A percentile compares a stretch with the other conserved stretches of the same genome.
Evolutionary conservation across 2,329 filamentous ascomycete species (phyloP).

Genomic region (Amphichorda felina): DNA sequence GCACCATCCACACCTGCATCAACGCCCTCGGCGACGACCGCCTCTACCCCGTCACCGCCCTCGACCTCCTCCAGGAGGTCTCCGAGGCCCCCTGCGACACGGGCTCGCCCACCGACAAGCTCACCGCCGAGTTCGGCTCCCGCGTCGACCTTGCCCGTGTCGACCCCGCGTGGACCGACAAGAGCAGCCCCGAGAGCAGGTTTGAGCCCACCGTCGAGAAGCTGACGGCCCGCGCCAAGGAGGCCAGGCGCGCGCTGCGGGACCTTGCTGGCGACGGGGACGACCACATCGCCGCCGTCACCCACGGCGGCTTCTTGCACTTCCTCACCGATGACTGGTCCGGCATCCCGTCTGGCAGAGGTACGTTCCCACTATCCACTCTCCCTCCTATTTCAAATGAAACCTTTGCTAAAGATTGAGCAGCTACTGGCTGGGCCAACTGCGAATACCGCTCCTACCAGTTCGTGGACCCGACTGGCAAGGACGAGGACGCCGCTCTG

Average conservation of each 20-base stretch:
- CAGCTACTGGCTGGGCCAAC: slow-evolving; percentile 64
- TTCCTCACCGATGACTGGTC: slow-evolving; percentile 77
- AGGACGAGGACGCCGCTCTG: slow-evolving; percentile 34
- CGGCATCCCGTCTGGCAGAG: slow-evolving; percentile 32
- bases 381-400: background rate
- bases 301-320: slow-evolving; percentile 76
- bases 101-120: slow-evolving; percentile 43
- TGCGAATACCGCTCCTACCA: slow-evolving; percentile 59
- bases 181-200: slow-evolving; percentile 29
- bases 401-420: background rate
- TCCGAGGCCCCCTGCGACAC: slow-evolving; percentile 65
- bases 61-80: slow-evolving; percentile 73
- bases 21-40: slow-evolving; percentile 45
- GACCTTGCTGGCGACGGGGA: slow-evolving; percentile 20
- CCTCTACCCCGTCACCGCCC: slow-evolving; percentile 41
- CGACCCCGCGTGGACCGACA: slow-evolving; percentile 59
- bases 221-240: slow-evolving; percentile 48
- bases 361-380: slow-evolving; percentile 17
- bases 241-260: slow-evolving; percentile 46
- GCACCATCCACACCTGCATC: slow-evolving; percentile 70
- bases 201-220: slow-evolving; percentile 37
- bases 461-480: slow-evolving; percentile 41
- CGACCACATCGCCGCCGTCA: slow-evolving; percentile 59
- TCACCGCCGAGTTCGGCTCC: slow-evolving; percentile 50
- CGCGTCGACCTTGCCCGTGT: slow-evolving; percentile 53